Percentiles rank a stretch among this genome's conserved stretches.
phyloP scores from a whole-genome alignment of 768 basidiomycete species.

The Udeniomyces megalosporus region DNA sequence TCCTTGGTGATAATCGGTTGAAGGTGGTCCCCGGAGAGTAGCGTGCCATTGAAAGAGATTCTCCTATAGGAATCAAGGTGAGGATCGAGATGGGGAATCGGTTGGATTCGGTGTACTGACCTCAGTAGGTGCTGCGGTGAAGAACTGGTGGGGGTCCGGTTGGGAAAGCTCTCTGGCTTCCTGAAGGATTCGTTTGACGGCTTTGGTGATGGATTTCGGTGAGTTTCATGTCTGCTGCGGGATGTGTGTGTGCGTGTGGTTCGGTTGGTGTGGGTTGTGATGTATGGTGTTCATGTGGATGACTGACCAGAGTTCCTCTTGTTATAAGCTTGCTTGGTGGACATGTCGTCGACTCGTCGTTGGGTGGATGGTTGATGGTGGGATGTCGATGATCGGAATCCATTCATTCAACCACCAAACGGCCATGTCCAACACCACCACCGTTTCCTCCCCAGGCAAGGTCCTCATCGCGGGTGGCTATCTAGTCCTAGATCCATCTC shows the following conservation, averaged over 20 bases:
- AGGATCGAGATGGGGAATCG: neutral
- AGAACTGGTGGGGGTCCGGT: conserved; percentile 74
- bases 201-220: no score
- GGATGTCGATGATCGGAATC: no score
- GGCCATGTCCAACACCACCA: neutral
- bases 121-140: conserved; percentile 62
- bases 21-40: conserved; percentile 74
- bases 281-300: no score
- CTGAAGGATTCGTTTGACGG: conserved; percentile 93
- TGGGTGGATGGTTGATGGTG: no score
- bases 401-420: no score
- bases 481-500: conserved; percentile 76
- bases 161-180: conserved; percentile 77
- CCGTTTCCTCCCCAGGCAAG: conserved; percentile 81
- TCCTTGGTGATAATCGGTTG: conserved; percentile 79
- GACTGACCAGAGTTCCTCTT: no score
- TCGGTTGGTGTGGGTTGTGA: no score
- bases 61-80: conserved; percentile 38
- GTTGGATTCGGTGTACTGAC: conserved; percentile 33
- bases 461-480: conserved; percentile 92
- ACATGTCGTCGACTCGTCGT: no score
- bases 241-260: no score
- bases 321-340: no score
- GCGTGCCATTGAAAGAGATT: conserved; percentile 98
- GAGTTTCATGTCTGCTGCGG: no score